Base-by-base conservation (phyloP, 2,329 filamentous ascomycete genomes). In the Fusarium goolgardi region DNA sequence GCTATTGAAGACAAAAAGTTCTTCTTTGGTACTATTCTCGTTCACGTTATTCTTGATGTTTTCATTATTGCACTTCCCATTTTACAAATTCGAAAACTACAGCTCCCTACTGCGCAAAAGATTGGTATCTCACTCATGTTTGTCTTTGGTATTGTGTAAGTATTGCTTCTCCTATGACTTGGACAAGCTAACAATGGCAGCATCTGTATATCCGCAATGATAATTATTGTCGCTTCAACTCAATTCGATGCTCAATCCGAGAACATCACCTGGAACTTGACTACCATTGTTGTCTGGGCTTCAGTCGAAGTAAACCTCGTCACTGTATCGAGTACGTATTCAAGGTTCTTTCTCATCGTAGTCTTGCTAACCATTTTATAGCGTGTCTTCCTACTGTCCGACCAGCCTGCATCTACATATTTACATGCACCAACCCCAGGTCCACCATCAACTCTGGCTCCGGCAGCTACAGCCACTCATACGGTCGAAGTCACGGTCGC, bases 11-110 rank as follows among this genome's bases (percentile, higher is more conserved):
- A 75, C n/a, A 67, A 69, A 6, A 75, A 72, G 32, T 78, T 77
- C 66, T 77, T 78, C 59, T 75, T 78, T 39, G 76, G 76, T 11
- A 77, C 75, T 1, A 70, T 76, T 6, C 32, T 77, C 3, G 67
- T 70, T 0, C 78, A 79, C 35, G 60, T 77, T 4, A 23, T 76
- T 2, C 67, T 79, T 15, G 78, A 79, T 7, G 35, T 79, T 4
- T 59, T 51, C 13, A 77, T 79, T 16, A 51, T 79, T 5, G 58
- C 65, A 2, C 60, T 79, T 1, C 77, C 77, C 0, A 62, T 77
- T 5, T 45, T 77, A 8, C 73, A 79, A 46, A 70, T 79, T 8
- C 57, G 57, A 9, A 76, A 75, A 31, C 46, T 79, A 2, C 67
- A 75, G 15, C 59, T 78, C 3, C 75, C 73, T 5, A 4, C 31